These are phyloP conservation scores for Collybiopsis luxurians DNA, from an alignment of 768 basidiomycete species.

Conservation along the genomic window DNA sequence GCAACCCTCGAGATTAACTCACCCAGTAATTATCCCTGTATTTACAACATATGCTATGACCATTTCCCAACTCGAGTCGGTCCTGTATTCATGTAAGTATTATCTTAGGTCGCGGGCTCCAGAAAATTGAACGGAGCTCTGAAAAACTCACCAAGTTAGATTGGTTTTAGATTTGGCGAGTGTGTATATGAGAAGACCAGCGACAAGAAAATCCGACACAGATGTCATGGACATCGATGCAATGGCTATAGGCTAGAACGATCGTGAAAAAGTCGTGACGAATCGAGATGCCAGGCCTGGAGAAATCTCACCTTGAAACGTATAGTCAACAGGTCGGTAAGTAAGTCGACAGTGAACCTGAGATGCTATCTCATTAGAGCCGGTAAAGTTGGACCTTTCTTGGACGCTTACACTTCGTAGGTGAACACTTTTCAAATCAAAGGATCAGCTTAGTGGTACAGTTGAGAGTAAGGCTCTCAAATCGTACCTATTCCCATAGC, in stretches of 20 bases:
- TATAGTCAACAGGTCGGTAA: not conserved
- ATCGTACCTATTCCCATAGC: not conserved
- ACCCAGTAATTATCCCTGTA: conserved; percentile 5
- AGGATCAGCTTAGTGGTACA: not conserved
- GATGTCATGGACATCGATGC: not conserved
- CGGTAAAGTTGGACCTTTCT: too few species aligned
- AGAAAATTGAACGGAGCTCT: not conserved
- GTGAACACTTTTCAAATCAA: not conserved
- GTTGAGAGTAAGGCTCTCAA: not conserved
- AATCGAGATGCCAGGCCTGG: too few species aligned
- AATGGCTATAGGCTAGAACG: not conserved
- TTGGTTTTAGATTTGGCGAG: conserved; percentile 2
- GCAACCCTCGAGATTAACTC: not conserved
- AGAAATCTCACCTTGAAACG: not conserved
- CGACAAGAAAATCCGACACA: not conserved
- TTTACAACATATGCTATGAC: conserved; percentile 4
- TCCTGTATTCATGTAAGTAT: not conserved
- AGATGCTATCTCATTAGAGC: too few species aligned
- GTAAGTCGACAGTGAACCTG: not conserved
- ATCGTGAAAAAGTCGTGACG: too few species aligned
- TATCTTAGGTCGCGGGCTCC: not conserved
- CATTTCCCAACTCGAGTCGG: not conserved
- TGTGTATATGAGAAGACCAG: not conserved
- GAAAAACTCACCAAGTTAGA: not conserved
- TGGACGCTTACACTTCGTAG: conserved; percentile 3